Evolutionary conservation across 1,284 basidiomycete genomes (phyloP).

Genomic region (Lentinula novae-zelandiae): DNA sequence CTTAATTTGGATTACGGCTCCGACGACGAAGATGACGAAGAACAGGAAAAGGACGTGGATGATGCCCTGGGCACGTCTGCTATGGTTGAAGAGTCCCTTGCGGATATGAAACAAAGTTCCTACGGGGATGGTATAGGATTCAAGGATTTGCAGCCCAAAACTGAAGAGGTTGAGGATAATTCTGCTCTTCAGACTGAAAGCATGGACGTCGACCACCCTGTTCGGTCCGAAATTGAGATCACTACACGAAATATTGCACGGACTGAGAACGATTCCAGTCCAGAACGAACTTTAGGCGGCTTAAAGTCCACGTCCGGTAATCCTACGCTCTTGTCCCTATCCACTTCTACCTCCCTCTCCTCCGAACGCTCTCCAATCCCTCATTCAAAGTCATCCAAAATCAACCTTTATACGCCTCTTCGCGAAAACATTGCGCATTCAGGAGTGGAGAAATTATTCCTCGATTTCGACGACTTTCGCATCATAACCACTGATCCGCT

Average conservation of each 20-base stretch:
- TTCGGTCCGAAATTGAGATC: slow-evolving; percentile 16
- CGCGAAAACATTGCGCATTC: slow-evolving; percentile 60
- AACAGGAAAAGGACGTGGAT: slow-evolving; percentile 49
- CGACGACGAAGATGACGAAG: slow-evolving; percentile 64
- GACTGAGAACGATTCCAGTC: background rate
- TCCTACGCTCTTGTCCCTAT: slow-evolving; percentile 45
- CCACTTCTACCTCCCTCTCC: slow-evolving; percentile 31
- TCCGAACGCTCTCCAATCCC: slow-evolving; percentile 17
- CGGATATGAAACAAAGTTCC: slow-evolving; percentile 27
- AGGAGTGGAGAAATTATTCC: slow-evolving; percentile 53
- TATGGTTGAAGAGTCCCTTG: slow-evolving; percentile 50
- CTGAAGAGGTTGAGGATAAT: slow-evolving; percentile 60
- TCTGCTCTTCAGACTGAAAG: slow-evolving; percentile 36
- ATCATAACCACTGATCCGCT: slow-evolving; percentile 34
- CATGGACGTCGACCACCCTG: slow-evolving; percentile 28
- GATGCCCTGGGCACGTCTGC: slow-evolving; percentile 52
- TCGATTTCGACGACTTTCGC: slow-evolving; percentile 48
- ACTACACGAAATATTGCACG: background rate
- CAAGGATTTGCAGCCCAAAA: slow-evolving; percentile 47
- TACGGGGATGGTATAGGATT: slow-evolving; percentile 22
- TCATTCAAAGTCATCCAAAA: slow-evolving; percentile 36
- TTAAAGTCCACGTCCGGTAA: slow-evolving; percentile 41
- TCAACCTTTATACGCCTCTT: slow-evolving; percentile 46
- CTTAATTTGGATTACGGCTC: slow-evolving; percentile 46
- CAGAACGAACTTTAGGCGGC: background rate